Percentiles rank a stretch among this genome's conserved stretches.
phyloP scores from a whole-genome alignment of 495 filamentous ascomycete species.

The Pyrenopolyporus hunteri region DNA sequence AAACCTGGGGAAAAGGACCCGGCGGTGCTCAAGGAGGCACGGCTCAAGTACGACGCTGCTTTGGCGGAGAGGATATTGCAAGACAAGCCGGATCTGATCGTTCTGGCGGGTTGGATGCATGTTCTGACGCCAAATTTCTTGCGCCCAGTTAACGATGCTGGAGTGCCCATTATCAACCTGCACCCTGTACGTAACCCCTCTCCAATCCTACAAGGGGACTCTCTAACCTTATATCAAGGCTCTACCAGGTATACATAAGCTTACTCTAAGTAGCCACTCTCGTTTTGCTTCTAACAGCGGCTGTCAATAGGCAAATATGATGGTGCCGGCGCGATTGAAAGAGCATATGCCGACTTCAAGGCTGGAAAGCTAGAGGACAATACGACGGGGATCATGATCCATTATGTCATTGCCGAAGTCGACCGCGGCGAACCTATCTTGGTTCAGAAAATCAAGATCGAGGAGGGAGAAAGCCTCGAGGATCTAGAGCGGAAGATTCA shows the following conservation, averaged over 20 bases:
- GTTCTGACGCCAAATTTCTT: slow-evolving; percentile 57
- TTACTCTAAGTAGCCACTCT: neutral
- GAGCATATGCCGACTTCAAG: slow-evolving; percentile 77
- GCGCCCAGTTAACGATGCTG: slow-evolving; percentile 63
- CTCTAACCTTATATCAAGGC: too few species aligned
- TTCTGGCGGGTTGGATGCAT: slow-evolving; percentile 75
- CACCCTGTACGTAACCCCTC: too few species aligned
- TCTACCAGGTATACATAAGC: slow-evolving; percentile 17
- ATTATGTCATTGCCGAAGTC: slow-evolving; percentile 84
- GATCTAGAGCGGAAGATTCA: slow-evolving; percentile 75
- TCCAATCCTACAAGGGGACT: too few species aligned
- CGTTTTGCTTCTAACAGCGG: slow-evolving; percentile 18
- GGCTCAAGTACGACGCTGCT: slow-evolving; percentile 79
- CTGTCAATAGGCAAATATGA: slow-evolving; percentile 67
- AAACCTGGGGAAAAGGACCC: slow-evolving; percentile 57
- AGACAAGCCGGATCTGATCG: slow-evolving; percentile 73
- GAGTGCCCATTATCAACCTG: slow-evolving; percentile 80
- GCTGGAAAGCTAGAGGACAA: slow-evolving; percentile 68
- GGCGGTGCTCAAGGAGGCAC: slow-evolving; percentile 63
- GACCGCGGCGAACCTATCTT: slow-evolving; percentile 81
- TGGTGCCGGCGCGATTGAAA: slow-evolving; percentile 76
- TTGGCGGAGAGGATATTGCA: slow-evolving; percentile 73
- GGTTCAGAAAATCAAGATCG: slow-evolving; percentile 72
- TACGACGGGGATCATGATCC: slow-evolving; percentile 91
- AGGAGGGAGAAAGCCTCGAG: slow-evolving; percentile 68